phyloP scores from a whole-genome alignment of 164 flowering plant species.

The Sextonia rubra region DNA sequence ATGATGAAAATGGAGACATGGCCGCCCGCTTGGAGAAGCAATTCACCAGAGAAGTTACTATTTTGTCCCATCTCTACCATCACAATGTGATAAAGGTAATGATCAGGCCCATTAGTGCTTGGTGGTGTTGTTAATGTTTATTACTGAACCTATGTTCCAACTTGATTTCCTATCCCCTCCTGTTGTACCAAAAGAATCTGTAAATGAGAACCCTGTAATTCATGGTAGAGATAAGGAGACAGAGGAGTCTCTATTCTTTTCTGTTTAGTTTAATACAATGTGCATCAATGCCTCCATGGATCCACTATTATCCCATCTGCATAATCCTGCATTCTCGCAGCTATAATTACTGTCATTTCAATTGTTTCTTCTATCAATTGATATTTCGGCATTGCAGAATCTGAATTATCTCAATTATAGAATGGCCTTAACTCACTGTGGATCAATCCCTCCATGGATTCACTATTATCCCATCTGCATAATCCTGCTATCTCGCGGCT shows the following conservation, averaged over 20 bases:
- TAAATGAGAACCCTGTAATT: background rate
- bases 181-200: background rate
- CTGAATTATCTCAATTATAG: background rate
- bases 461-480: background rate
- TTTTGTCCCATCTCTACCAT: conserved; percentile 69
- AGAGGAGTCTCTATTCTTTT: background rate
- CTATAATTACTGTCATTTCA: background rate
- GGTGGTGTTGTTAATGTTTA: too few species aligned
- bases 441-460: too few species aligned
- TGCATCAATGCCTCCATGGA: too few species aligned
- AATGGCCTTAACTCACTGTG: background rate
- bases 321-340: background rate
- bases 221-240: background rate
- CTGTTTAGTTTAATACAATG: background rate
- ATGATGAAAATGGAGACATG: conserved; percentile 66
- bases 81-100: conserved; percentile 72
- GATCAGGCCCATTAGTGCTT: too few species aligned
- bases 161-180: too few species aligned
- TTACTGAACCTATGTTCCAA: too few species aligned
- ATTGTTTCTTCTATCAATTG: background rate
- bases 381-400: background rate
- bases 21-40: conserved; percentile 65
- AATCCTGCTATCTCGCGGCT: background rate
- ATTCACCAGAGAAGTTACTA: conserved; percentile 61
- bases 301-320: background rate